Conservation (phyloP, 2,329 filamentous ascomycete genomes). For the Ophiocordyceps camponoti-rufipedis region DNA sequence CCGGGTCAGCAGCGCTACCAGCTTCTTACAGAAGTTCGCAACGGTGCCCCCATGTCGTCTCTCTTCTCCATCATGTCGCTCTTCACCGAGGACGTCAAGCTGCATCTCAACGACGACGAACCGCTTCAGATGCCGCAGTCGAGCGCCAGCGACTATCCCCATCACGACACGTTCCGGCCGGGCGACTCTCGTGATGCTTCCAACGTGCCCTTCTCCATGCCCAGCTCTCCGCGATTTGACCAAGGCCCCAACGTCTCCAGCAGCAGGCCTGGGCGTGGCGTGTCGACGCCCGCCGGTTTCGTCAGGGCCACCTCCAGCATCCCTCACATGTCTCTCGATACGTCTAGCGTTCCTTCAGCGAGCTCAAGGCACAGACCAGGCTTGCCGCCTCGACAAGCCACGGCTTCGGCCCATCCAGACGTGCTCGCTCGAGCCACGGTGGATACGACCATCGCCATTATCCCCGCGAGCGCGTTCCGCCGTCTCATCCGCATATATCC, state of each 20-base stretch:
- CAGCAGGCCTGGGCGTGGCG: constrained; percentile 5
- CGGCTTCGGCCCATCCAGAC: constrained; percentile 80
- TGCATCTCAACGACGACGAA: constrained; percentile 53
- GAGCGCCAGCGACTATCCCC: constrained; percentile 11
- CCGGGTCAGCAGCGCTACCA: constrained; percentile 74
- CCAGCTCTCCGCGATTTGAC: constrained; percentile 21
- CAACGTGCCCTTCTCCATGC: constrained; percentile 11
- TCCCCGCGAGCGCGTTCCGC: constrained; percentile 88
- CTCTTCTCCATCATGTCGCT: constrained; percentile 92
- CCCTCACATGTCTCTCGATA: constrained; percentile 58
- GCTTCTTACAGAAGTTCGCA: constrained; percentile 89
- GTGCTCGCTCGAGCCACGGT: constrained; percentile 92
- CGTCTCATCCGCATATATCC: constrained; percentile 87
- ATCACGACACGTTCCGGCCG: constrained; percentile 10
- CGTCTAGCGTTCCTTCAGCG: constrained; percentile 8
- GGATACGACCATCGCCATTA: constrained; percentile 96
- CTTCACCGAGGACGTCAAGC: constrained; percentile 85
- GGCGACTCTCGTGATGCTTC: constrained; percentile 1
- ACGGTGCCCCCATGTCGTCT: constrained; percentile 95
- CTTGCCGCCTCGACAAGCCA: constrained; percentile 24
- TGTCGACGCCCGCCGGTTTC: constrained; percentile 2
- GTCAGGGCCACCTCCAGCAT: constrained; percentile 28
- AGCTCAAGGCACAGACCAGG: constrained; percentile 16
- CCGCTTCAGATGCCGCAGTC: constrained; percentile 6
- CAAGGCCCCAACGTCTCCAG: constrained; percentile 5